Conservation (phyloP, 2,329 filamentous ascomycete genomes). For the Pseudogymnoascus sp. region DNA sequence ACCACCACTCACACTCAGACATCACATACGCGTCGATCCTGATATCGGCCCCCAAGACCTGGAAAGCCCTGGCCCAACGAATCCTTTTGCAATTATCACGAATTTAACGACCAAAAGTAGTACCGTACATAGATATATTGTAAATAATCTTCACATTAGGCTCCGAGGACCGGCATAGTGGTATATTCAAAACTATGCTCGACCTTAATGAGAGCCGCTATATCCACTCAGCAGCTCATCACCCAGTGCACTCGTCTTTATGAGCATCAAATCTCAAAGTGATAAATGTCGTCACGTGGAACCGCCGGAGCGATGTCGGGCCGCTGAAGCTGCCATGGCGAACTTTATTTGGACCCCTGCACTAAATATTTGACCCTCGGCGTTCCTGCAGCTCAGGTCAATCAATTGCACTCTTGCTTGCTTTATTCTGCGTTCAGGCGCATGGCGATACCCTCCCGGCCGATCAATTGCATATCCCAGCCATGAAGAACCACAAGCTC, state of each 20-base stretch:
- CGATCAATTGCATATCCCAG: background rate
- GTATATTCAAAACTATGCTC: background rate
- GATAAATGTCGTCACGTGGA: background rate
- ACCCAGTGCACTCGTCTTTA: background rate
- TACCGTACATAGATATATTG: background rate
- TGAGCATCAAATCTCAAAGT: background rate
- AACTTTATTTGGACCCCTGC: conserved; percentile 5
- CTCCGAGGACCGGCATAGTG: background rate
- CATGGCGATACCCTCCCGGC: background rate
- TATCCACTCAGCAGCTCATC: background rate
- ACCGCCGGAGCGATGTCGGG: background rate
- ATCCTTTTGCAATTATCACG: background rate
- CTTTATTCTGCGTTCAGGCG: background rate
- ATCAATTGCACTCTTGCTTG: background rate
- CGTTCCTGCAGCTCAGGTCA: background rate
- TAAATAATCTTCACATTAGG: background rate
- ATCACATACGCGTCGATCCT: background rate
- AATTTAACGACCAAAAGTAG: conserved; percentile 1
- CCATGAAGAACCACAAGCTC: conserved; percentile 29
- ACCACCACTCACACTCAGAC: background rate
- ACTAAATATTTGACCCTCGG: background rate
- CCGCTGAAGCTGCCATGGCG: background rate
- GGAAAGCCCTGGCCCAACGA: background rate
- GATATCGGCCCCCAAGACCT: background rate
- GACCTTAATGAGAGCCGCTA: background rate